Conservation (phyloP, 2,329 filamentous ascomycete genomes). For the Rugonectria rugulosa region DNA sequence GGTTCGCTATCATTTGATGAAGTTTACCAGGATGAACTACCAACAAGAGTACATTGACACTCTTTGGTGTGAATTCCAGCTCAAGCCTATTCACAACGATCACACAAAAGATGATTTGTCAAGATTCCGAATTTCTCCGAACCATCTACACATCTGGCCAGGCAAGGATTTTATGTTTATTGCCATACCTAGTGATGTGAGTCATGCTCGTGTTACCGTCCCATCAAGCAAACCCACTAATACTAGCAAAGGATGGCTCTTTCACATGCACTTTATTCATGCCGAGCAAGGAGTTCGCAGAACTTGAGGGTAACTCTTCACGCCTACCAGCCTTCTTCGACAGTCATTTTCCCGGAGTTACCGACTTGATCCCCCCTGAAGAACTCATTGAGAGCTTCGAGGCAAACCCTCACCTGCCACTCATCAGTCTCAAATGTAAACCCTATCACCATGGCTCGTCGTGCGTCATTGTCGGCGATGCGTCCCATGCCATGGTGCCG, state of each 20-base stretch:
- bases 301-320: slow-evolving; percentile 69
- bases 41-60: slow-evolving; percentile 95
- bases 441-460: slow-evolving; percentile 83
- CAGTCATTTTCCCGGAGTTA: slow-evolving; percentile 85
- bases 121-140: slow-evolving; percentile 82
- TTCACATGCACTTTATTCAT: slow-evolving; percentile 97
- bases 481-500: slow-evolving; percentile 96
- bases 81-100: slow-evolving; percentile 60
- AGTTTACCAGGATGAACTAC: slow-evolving; percentile 89
- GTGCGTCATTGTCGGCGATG: slow-evolving; percentile 88
- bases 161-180: slow-evolving; percentile 98
- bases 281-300: slow-evolving; percentile 72
- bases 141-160: slow-evolving; percentile 98
- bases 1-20: slow-evolving; percentile 94
- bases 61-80: slow-evolving; percentile 95
- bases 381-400: slow-evolving; percentile 79
- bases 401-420: slow-evolving; percentile 85
- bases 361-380: slow-evolving; percentile 70
- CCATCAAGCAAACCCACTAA: slow-evolving; percentile 29
- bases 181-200: slow-evolving; percentile 78
- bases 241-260: slow-evolving; percentile 72
- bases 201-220: slow-evolving; percentile 27
- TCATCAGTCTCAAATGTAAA: slow-evolving; percentile 92
- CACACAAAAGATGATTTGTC: slow-evolving; percentile 43
- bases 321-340: slow-evolving; percentile 78